phyloP scores from a whole-genome alignment of 1,139 yeast species.

The Pichia sp. region DNA sequence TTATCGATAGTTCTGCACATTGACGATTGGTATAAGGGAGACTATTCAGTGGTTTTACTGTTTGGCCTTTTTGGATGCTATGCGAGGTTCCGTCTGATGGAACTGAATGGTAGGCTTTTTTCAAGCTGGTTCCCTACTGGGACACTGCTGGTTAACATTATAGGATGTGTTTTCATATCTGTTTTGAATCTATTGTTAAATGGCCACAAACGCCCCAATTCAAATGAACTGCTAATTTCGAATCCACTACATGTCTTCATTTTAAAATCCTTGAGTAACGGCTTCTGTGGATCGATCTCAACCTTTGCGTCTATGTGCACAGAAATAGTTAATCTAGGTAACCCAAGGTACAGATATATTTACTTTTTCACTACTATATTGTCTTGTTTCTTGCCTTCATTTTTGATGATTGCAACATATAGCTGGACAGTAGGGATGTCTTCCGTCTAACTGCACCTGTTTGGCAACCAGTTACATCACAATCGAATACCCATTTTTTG shows the following conservation, averaged over 20 bases:
- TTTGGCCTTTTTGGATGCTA: conserved; percentile 65
- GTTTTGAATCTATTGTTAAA: conserved; percentile 40
- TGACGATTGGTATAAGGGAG: conserved; percentile 38
- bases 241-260: conserved; percentile 38
- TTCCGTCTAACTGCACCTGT: background rate
- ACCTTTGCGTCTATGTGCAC: conserved; percentile 70
- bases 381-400: background rate
- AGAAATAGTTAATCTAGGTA: conserved; percentile 41
- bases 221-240: conserved; percentile 24
- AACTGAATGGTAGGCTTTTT: conserved; percentile 24
- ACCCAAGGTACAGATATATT: conserved; percentile 1
- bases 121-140: conserved; percentile 51
- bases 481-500: too few relatives aligned
- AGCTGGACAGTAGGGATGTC: background rate
- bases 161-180: conserved; percentile 49
- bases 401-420: background rate
- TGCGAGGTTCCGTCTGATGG: conserved; percentile 46
- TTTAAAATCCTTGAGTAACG: conserved; percentile 49
- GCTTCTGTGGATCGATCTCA: conserved; percentile 69
- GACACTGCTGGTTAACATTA: conserved; percentile 58
- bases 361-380: background rate
- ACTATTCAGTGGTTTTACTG: conserved; percentile 47
- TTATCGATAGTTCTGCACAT: conserved; percentile 15
- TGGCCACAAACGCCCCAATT: conserved; percentile 28
- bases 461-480: too few relatives aligned